Conservation (phyloP, 2,329 filamentous ascomycete species). For the Apiospora hydei region DNA sequence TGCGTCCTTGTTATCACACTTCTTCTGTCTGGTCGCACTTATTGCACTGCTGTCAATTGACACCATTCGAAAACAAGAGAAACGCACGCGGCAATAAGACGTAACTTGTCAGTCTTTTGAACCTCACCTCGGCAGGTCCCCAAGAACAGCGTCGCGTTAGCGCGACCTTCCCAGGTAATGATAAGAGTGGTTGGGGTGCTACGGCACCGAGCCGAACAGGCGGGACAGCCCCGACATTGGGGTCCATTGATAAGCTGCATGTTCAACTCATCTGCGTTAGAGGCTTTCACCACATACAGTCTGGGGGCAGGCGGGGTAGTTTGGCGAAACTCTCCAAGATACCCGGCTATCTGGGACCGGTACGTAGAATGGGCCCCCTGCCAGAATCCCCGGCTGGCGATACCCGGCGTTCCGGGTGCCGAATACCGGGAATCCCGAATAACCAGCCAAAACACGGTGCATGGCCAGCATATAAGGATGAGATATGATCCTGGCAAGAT, state of each 20-base stretch:
- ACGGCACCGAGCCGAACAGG: background rate
- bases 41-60: too few relatives aligned
- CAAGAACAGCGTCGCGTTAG: background rate
- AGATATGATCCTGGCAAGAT: background rate
- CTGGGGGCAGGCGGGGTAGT: background rate
- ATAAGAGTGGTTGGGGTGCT: background rate
- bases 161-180: background rate
- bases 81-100: too few relatives aligned
- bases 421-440: background rate
- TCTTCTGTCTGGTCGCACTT: too few relatives aligned
- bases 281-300: background rate
- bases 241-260: background rate
- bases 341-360: too few relatives aligned
- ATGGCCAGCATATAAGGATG: background rate
- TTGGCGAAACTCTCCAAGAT: background rate
- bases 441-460: background rate
- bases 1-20: background rate
- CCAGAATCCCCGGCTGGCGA: too few relatives aligned
- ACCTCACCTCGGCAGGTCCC: too few relatives aligned
- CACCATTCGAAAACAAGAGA: too few relatives aligned
- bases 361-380: background rate
- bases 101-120: too few relatives aligned
- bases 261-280: background rate
- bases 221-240: conserved; percentile 6
- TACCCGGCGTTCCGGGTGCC: background rate